Conservation (phyloP, 1,284 basidiomycete species). For the Ceratobasidium sp. region DNA sequence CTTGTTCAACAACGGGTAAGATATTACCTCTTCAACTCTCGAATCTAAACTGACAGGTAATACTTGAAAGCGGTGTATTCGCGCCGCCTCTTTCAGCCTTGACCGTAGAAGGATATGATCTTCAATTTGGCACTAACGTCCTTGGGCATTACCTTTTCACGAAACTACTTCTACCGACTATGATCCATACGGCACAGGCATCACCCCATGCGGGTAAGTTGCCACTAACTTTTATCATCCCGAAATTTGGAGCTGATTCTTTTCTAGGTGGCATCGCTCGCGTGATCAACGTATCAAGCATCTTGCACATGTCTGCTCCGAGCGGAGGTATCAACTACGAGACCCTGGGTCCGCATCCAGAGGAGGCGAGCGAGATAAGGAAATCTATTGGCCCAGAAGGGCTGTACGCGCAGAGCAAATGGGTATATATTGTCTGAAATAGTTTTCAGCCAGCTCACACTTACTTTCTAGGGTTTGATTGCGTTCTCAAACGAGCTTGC, state of each 20-base stretch:
- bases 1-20: slow-evolving; percentile 47
- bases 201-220: slow-evolving; percentile 24
- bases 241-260: not conserved
- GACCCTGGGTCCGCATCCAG: slow-evolving; percentile 15
- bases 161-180: slow-evolving; percentile 40
- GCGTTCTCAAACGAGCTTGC: slow-evolving; percentile 50
- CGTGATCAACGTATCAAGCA: slow-evolving; percentile 36
- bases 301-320: slow-evolving; percentile 25
- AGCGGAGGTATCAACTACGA: slow-evolving; percentile 27
- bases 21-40: not conserved
- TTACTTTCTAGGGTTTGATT: slow-evolving; percentile 42
- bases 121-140: slow-evolving; percentile 50
- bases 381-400: slow-evolving; percentile 3
- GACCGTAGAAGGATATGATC: slow-evolving; percentile 49
- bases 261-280: slow-evolving; percentile 22
- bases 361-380: slow-evolving; percentile 8
- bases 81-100: slow-evolving; percentile 30
- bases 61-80: slow-evolving; percentile 37
- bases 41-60: not conserved
- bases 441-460: not conserved
- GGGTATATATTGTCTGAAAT: not conserved
- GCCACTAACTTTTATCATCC: not conserved
- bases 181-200: slow-evolving; percentile 38
- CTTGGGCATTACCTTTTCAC: slow-evolving; percentile 49
- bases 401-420: slow-evolving; percentile 42